Base-by-base conservation (phyloP, 1,139 yeast genomes). In the Debaryomyces psychrophilus region DNA sequence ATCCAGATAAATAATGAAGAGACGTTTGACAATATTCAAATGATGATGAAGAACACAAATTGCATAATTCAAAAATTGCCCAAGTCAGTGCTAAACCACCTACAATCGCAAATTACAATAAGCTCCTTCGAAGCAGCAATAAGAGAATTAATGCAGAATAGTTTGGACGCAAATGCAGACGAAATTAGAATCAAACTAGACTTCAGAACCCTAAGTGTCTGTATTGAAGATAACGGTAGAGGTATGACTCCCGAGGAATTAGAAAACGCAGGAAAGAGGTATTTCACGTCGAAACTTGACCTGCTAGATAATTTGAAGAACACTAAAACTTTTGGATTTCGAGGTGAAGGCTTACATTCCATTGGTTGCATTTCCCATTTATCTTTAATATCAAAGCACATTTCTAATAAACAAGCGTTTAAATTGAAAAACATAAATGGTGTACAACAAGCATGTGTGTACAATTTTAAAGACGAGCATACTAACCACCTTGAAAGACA, bases 301-400 rank as follows among this genome's bases (percentile, higher is more conserved):
- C 59, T 61, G 0, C 75, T 77, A 48, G 81, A 79, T 8, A 90
- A 86, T 49, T 61, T 86, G 41, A 23, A 46, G 22, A 55, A 64
- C 0, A 67, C 84, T 4, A 58, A 65, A 2, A 85, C 93, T 0
- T 83, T 83, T 60, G 96, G 96, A 0, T 89, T 85, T 59, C 71
- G 92, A 50, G 97, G 97, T 6, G 93, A 88, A 60, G 93, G 96
- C 0, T 65, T 90, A 39, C 83, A 87, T 25, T 80, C 87, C 47
- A 79, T 90, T 22, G 51, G 67, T 2, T 52, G 62, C 0, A 51
- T 74, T 3, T 64, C 78, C 1, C 59, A 65, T 8, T 27, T 75
- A 11, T 56, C 70, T 0, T 56, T 80, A 0, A 51, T 69, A 0
- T 68, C 84, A 0, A 76, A 71, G 44, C 48, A 47, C 0, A 35